A percentile compares a stretch with the other conserved stretches of the same genome.
phyloP scores from a whole-genome alignment of 108 stramenopile genomes.

The Mediolabrus comicus region DNA sequence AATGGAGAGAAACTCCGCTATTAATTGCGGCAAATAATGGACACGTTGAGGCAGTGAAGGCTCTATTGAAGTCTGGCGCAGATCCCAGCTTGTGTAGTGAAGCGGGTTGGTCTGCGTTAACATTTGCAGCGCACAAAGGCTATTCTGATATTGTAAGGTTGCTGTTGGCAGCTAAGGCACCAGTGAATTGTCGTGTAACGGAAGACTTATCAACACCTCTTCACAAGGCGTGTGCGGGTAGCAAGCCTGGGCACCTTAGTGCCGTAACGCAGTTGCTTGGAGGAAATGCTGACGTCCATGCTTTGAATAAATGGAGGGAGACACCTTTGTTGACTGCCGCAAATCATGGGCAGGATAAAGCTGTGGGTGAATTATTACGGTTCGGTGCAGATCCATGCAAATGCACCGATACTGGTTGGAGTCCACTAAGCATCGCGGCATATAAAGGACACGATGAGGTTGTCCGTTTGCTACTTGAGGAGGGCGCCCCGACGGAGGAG shows the following conservation, averaged over 20 bases:
- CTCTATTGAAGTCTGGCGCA: slow-evolving; percentile 73
- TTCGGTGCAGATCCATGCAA: slow-evolving; percentile 87
- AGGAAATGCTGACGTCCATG: slow-evolving; percentile 81
- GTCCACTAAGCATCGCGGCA: slow-evolving; percentile 88
- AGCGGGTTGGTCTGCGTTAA: slow-evolving; percentile 88
- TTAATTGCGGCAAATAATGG: slow-evolving; percentile 88
- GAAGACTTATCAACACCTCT: slow-evolving; percentile 86
- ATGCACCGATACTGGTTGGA: slow-evolving; percentile 91
- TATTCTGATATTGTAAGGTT: slow-evolving; percentile 84
- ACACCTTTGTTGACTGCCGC: slow-evolving; percentile 87
- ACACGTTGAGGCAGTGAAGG: slow-evolving; percentile 81
- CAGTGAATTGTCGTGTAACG: slow-evolving; percentile 82
- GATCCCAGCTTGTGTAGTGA: slow-evolving; percentile 84
- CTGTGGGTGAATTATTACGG: slow-evolving; percentile 74
- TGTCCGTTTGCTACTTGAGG: slow-evolving; percentile 76
- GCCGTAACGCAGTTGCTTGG: slow-evolving; percentile 73
- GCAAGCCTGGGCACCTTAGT: slow-evolving; percentile 77
- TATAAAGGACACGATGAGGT: slow-evolving; percentile 92
- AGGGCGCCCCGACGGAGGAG: slow-evolving; percentile 89
- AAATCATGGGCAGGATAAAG: slow-evolving; percentile 84
- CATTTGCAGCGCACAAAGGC: slow-evolving; percentile 94
- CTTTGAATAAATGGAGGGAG: slow-evolving; percentile 91
- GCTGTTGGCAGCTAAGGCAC: slow-evolving; percentile 69
- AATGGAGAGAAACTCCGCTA: slow-evolving; percentile 87
- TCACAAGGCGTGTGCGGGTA: slow-evolving; percentile 90